Evolutionary conservation across 2,329 filamentous ascomycete genomes (phyloP).

Genomic region (Arachnomyces sp.): DNA sequence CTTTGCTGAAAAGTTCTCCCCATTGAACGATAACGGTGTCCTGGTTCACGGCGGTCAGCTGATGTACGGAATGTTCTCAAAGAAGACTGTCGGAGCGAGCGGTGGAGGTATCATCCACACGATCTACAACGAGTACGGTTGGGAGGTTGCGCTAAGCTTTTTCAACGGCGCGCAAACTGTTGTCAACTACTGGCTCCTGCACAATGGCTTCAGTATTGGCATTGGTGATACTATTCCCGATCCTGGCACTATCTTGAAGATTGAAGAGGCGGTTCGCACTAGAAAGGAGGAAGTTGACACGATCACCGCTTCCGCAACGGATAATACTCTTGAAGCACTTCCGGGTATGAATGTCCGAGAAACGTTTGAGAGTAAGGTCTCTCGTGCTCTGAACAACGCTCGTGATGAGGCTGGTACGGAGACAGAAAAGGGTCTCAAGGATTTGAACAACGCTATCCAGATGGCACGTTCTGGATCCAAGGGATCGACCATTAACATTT

Average conservation of each 20-base stretch:
- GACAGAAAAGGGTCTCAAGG: slow-evolving; percentile 86
- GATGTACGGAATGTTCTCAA: slow-evolving; percentile 81
- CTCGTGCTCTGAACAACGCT: slow-evolving; percentile 84
- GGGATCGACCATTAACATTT: slow-evolving; percentile 98
- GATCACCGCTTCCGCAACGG: slow-evolving; percentile 69
- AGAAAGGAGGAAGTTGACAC: slow-evolving; percentile 74
- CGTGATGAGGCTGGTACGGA: slow-evolving; percentile 93
- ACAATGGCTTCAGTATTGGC: slow-evolving; percentile 95
- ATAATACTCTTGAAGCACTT: slow-evolving; percentile 79
- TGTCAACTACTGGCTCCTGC: slow-evolving; percentile 93
- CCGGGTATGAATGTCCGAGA: slow-evolving; percentile 98
- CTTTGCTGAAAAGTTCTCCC: slow-evolving; percentile 46
- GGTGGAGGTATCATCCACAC: slow-evolving; percentile 89
- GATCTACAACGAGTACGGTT: slow-evolving; percentile 89
- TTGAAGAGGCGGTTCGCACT: slow-evolving; percentile 70
- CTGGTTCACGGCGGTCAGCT: slow-evolving; percentile 80
- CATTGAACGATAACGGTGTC: slow-evolving; percentile 66
- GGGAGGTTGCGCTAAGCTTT: slow-evolving; percentile 80
- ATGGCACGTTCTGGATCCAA: slow-evolving; percentile 98
- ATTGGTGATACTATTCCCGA: slow-evolving; percentile 98
- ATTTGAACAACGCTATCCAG: slow-evolving; percentile 90
- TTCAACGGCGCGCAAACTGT: slow-evolving; percentile 93
- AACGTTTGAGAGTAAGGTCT: slow-evolving; percentile 96
- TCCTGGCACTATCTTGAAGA: slow-evolving; percentile 69
- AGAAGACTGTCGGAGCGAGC: slow-evolving; percentile 88